Conservation (phyloP, 2,329 filamentous ascomycete species). For the Esteya vermicola region DNA sequence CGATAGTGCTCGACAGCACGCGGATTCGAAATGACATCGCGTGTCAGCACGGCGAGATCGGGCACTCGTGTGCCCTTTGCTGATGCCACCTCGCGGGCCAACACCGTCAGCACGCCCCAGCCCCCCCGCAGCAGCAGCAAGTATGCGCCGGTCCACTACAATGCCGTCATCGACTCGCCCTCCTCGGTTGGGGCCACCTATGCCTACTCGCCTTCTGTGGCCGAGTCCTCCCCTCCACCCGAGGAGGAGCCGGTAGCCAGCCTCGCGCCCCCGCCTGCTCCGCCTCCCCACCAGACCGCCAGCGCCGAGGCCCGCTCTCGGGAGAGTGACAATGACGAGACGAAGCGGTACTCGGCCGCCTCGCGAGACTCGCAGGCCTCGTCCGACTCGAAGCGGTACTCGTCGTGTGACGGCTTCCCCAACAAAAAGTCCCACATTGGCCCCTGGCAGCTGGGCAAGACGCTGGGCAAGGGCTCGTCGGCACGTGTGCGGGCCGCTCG, state of each 20-base stretch:
- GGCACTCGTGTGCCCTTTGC: conserved; percentile 15
- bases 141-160: neutral
- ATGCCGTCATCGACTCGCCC: conserved; percentile 1
- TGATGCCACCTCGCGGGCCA: conserved; percentile 16
- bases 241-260: neutral
- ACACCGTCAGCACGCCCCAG: conserved; percentile 11
- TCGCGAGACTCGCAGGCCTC: conserved; percentile 16
- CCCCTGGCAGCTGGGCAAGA: conserved; percentile 84
- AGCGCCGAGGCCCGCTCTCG: no score
- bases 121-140: neutral
- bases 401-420: conserved; percentile 15
- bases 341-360: conserved; percentile 17
- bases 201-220: conserved; percentile 1
- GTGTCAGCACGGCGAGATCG: conserved; percentile 6
- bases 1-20: neutral
- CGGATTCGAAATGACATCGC: conserved; percentile 13
- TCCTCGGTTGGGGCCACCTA: neutral
- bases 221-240: neutral
- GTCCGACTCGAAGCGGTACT: conserved; percentile 19
- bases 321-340: neutral
- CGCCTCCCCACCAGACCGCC: no score
- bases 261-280: neutral
- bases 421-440: conserved; percentile 62
- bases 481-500: conserved; percentile 77
- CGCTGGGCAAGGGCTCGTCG: conserved; percentile 78